phyloP scores from a whole-genome alignment of 371 early-diverging fungal genomes.

The Rhizopus sp. region DNA sequence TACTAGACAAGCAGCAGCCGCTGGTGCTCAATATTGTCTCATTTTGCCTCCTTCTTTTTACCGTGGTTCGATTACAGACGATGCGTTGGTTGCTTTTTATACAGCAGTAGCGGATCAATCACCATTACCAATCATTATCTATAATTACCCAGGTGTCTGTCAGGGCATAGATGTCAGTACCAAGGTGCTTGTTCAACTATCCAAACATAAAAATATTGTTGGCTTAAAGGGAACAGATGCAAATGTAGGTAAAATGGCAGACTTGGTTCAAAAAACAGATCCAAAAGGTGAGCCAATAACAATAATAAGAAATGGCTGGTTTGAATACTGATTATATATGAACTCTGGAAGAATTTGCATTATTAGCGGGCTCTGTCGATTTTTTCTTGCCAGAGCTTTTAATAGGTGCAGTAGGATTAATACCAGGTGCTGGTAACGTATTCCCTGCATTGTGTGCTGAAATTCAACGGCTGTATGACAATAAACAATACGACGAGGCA shows the following conservation, averaged over 20 bases:
- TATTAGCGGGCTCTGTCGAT: slow-evolving; percentile 50
- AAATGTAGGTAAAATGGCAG: slow-evolving; percentile 52
- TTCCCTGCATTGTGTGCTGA: slow-evolving; percentile 40
- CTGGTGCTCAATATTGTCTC: slow-evolving; percentile 41
- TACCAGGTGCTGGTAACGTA: slow-evolving; percentile 48
- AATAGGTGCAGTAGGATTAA: slow-evolving; percentile 43
- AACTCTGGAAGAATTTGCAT: slow-evolving; percentile 27
- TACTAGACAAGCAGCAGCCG: slow-evolving; percentile 33
- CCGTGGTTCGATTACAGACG: slow-evolving; percentile 28
- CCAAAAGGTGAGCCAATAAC: slow-evolving; percentile 19
- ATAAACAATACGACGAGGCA: slow-evolving; percentile 36
- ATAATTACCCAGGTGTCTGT: slow-evolving; percentile 53
- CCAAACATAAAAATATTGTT: slow-evolving; percentile 46
- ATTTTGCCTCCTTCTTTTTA: slow-evolving; percentile 52
- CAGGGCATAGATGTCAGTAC: slow-evolving; percentile 47
- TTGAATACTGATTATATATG: too few species aligned
- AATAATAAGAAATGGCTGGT: slow-evolving; percentile 1
- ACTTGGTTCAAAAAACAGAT: slow-evolving; percentile 27
- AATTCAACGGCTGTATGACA: slow-evolving; percentile 35
- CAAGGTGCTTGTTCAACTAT: slow-evolving; percentile 26
- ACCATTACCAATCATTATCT: slow-evolving; percentile 47
- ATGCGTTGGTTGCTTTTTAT: slow-evolving; percentile 35
- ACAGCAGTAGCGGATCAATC: slow-evolving; percentile 41
- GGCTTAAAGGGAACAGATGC: slow-evolving; percentile 54
- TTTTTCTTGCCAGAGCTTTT: slow-evolving; percentile 46